A percentile compares a stretch with the other conserved stretches of the same genome.
Conservation (phyloP, 108 stramenopile species). For the Schizochytrium sp. region DNA sequence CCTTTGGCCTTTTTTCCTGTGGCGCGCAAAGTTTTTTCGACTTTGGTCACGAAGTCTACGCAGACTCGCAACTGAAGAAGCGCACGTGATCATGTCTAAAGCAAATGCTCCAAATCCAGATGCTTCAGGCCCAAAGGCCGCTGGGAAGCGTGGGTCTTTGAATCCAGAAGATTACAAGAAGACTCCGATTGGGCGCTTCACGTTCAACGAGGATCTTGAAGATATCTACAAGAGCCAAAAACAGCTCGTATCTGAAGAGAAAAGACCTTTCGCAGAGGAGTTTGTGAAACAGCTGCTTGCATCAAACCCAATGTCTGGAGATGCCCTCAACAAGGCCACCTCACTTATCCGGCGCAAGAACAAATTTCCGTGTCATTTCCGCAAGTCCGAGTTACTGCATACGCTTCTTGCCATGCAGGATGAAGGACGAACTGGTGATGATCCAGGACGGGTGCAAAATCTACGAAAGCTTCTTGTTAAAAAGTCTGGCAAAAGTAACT, state of each 20-base stretch:
- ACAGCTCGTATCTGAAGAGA: constrained; percentile 4
- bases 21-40: too few species aligned
- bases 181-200: constrained; percentile 37
- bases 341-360: not conserved
- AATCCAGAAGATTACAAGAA: constrained; percentile 55
- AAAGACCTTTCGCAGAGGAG: not conserved
- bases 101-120: too few species aligned
- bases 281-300: not conserved
- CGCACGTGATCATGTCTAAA: too few species aligned
- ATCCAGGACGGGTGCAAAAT: not conserved
- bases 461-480: constrained; percentile 48
- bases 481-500: constrained; percentile 52
- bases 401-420: not conserved
- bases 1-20: too few species aligned
- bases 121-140: too few species aligned
- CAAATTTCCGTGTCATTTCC: not conserved
- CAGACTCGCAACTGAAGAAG: too few species aligned
- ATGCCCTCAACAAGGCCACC: not conserved
- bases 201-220: constrained; percentile 32
- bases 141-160: not conserved
- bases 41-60: too few species aligned
- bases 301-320: not conserved
- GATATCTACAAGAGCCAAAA: constrained; percentile 56
- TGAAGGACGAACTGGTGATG: not conserved
- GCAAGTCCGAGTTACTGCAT: constrained; percentile 61